These are phyloP conservation scores for Yamagishiella unicocca DNA, from an alignment of 139 green algal species.

Conservation along the genomic window DNA sequence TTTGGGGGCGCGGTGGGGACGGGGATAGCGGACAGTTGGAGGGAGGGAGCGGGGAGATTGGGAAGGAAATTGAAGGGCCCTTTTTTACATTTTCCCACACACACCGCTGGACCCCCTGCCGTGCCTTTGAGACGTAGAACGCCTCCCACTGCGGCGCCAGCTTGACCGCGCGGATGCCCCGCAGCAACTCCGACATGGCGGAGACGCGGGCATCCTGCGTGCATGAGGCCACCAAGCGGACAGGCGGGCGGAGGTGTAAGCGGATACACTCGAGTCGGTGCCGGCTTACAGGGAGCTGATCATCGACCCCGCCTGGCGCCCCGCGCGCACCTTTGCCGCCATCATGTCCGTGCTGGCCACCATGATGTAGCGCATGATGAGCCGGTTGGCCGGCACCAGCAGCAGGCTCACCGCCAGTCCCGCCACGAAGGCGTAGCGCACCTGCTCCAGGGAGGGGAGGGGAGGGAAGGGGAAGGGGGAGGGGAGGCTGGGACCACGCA, in stretches of 20 bases:
- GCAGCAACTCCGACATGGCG: constrained; percentile 70
- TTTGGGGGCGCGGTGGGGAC: too few species aligned
- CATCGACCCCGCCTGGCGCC: neutral
- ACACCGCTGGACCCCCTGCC: neutral
- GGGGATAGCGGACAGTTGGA: neutral
- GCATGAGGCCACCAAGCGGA: too few species aligned
- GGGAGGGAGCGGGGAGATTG: neutral
- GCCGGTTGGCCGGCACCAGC: constrained; percentile 88
- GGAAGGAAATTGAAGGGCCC: neutral
- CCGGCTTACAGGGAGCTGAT: too few species aligned
- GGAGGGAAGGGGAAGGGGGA: neutral
- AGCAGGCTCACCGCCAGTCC: constrained; percentile 81
- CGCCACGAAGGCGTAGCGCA: constrained; percentile 85
- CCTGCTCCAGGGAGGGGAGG: constrained; percentile 57
- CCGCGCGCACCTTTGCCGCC: constrained; percentile 64
- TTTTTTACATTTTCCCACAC: too few species aligned
- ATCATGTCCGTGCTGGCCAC: constrained; percentile 74
- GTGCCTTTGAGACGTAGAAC: constrained; percentile 47
- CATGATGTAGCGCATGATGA: constrained; percentile 78
- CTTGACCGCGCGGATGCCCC: constrained; percentile 75
- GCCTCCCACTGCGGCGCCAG: constrained; percentile 72
- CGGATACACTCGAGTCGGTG: too few species aligned
- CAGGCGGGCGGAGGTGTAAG: too few species aligned
- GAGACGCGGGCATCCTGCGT: constrained; percentile 56
- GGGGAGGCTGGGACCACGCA: neutral